Evolutionary conservation across 2,329 filamentous ascomycete genomes (phyloP).

Genomic region (Talaromyces sp.): DNA sequence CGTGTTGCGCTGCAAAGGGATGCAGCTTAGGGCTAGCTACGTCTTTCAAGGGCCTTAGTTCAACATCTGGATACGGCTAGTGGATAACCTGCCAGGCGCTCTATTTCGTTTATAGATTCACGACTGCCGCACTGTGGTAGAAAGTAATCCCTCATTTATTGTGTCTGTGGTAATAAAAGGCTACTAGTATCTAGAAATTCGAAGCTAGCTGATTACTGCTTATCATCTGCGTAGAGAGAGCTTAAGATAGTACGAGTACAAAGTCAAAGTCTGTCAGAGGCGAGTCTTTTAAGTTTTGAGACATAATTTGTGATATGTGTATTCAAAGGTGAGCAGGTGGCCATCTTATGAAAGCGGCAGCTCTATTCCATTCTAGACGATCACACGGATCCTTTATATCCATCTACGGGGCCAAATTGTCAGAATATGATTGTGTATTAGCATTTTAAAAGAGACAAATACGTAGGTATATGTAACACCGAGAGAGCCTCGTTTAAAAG

Average conservation of each 20-base stretch:
- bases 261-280: not conserved
- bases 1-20: not conserved
- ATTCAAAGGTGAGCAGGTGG: not conserved
- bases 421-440: not conserved
- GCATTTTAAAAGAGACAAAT: not conserved
- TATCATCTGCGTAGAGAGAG: not conserved
- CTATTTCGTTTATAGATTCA: not conserved
- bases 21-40: slow-evolving; percentile 4
- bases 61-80: not conserved
- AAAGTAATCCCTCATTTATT: not conserved
- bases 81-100: not conserved
- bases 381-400: not conserved
- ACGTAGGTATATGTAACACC: not conserved
- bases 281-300: not conserved
- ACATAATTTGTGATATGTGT: slow-evolving; percentile 1
- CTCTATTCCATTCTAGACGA: not conserved
- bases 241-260: not conserved
- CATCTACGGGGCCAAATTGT: not conserved
- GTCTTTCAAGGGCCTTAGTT: not conserved
- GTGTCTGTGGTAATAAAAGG: not conserved
- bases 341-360: not conserved
- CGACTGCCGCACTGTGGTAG: not conserved
- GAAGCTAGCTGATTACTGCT: not conserved
- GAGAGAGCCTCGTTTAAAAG: not conserved
- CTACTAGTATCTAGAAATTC: not conserved